Conservation (phyloP, 169 alveolate species). For the Plasmodium inui region DNA sequence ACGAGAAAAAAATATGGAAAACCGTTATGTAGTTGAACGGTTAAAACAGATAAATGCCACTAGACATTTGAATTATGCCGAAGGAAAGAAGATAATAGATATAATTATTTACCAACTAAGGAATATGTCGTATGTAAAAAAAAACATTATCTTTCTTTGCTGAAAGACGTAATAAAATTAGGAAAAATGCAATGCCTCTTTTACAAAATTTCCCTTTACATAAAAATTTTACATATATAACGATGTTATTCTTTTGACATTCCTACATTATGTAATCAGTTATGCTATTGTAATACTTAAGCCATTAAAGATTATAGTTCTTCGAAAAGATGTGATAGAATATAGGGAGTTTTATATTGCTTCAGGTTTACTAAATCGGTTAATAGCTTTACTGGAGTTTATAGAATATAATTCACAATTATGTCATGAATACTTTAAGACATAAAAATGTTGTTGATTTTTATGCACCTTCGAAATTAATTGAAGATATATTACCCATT, state of each 20-base stretch:
- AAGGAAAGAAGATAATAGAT: background rate
- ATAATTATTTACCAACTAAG: background rate
- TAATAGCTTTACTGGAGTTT: background rate
- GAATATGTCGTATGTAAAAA: background rate
- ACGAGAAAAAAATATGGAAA: constrained; percentile 5
- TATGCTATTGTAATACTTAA: background rate
- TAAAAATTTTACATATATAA: background rate
- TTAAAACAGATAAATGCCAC: background rate
- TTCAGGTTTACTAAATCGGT: background rate
- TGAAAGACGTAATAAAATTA: background rate
- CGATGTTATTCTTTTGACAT: constrained; percentile 4
- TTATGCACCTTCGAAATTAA: constrained; percentile 14
- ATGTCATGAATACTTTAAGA: background rate
- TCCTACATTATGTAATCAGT: background rate
- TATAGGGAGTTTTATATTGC: background rate
- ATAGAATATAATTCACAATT: constrained; percentile 4
- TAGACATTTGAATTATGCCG: background rate
- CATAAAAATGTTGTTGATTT: background rate
- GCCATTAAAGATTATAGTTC: constrained; percentile 19
- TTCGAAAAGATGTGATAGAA: background rate
- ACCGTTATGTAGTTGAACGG: background rate
- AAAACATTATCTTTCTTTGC: background rate
- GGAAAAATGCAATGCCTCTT: background rate
- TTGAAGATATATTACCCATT: background rate
- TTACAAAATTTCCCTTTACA: background rate